phyloP scores from a whole-genome alignment of 495 filamentous ascomycete genomes.

The Copromyces sp. region DNA sequence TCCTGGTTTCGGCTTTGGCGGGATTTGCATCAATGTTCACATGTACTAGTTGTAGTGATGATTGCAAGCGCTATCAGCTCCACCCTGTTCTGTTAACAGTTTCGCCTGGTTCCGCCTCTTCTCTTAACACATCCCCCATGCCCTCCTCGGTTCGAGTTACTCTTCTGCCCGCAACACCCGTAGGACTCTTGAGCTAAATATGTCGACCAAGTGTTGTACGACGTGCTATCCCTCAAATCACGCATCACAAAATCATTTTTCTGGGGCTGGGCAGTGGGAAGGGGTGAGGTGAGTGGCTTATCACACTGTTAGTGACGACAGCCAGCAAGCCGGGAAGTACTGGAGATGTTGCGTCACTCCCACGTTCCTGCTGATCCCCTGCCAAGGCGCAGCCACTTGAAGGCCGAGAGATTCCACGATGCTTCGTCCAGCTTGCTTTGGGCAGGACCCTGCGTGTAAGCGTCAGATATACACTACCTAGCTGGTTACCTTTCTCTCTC shows the following conservation, averaged over 20 bases:
- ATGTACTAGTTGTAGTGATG: neutral
- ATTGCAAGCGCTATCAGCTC: neutral
- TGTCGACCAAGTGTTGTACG: too few species aligned
- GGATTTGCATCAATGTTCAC: neutral
- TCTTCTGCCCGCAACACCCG: too few species aligned
- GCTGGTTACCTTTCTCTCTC: neutral
- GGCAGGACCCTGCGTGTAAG: neutral
- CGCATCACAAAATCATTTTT: too few species aligned
- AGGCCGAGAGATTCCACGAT: neutral
- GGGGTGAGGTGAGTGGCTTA: too few species aligned
- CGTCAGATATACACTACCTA: neutral
- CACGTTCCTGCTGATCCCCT: slow-evolving; percentile 2
- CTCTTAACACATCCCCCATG: neutral
- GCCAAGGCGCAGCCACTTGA: slow-evolving; percentile 7
- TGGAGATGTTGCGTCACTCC: slow-evolving; percentile 14
- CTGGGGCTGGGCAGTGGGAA: too few species aligned
- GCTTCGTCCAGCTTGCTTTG: neutral
- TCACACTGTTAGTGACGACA: neutral
- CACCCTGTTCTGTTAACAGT: neutral
- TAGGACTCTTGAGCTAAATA: too few species aligned
- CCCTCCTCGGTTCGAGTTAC: too few species aligned
- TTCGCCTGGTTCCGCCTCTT: neutral
- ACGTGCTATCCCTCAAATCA: too few species aligned
- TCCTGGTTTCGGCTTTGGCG: neutral
- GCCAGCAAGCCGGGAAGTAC: neutral